A percentile compares a stretch with the other conserved stretches of the same genome.
Evolutionary conservation across 495 filamentous ascomycete species (phyloP).

Genomic region (Cercophora newfieldiana): DNA sequence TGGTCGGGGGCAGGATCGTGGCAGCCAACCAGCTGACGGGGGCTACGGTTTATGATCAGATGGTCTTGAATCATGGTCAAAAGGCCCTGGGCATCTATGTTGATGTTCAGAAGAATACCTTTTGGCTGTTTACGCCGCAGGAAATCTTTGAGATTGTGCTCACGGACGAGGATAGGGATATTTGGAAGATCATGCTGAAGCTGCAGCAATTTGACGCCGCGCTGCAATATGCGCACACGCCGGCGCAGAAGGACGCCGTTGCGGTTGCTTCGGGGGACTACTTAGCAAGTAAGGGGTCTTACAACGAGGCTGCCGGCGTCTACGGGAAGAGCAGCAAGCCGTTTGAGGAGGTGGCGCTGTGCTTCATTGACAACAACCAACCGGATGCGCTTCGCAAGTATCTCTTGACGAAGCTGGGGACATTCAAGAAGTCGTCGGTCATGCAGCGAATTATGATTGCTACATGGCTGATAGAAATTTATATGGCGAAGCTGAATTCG

Average conservation of each 20-base stretch:
- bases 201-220: slow-evolving; percentile 85
- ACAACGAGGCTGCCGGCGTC: slow-evolving; percentile 79
- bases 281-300: slow-evolving; percentile 75
- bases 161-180: slow-evolving; percentile 84
- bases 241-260: slow-evolving; percentile 81
- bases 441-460: slow-evolving; percentile 97
- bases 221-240: slow-evolving; percentile 70
- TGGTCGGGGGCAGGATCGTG: slow-evolving; percentile 78
- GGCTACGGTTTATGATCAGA: slow-evolving; percentile 78
- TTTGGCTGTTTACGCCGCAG: slow-evolving; percentile 87
- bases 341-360: slow-evolving; percentile 92
- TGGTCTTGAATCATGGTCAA: slow-evolving; percentile 78
- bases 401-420: slow-evolving; percentile 77
- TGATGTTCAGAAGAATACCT: slow-evolving; percentile 90
- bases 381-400: slow-evolving; percentile 92
- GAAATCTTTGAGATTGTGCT: slow-evolving; percentile 93
- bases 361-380: slow-evolving; percentile 84
- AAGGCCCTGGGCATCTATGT: slow-evolving; percentile 76
- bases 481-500: slow-evolving; percentile 94
- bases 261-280: slow-evolving; percentile 88
- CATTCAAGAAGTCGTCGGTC: slow-evolving; percentile 74
- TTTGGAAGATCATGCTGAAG: slow-evolving; percentile 89
- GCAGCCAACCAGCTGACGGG: slow-evolving; percentile 85
- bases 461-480: slow-evolving; percentile 91
- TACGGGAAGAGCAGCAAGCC: slow-evolving; percentile 95